Evolutionary conservation across 129 eudicot species (phyloP).

Genomic region (Ambrosia artemisiifolia): DNA sequence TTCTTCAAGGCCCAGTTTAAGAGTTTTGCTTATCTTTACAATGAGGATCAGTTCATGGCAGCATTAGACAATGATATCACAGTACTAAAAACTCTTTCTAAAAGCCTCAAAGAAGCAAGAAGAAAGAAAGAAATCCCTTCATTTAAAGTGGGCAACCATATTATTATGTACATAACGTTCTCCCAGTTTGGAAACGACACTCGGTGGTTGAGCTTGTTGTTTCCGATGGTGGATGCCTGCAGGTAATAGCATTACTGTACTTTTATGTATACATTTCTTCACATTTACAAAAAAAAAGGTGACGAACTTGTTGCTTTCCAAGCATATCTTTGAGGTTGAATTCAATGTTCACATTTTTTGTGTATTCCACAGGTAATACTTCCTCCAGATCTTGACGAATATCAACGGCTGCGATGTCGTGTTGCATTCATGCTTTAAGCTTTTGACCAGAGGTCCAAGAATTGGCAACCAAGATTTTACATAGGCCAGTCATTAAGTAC

Average conservation of each 20-base stretch:
- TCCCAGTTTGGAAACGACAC: slow-evolving; percentile 74
- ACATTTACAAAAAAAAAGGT: background rate
- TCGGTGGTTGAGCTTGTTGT: slow-evolving; percentile 84
- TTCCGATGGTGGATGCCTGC: slow-evolving; percentile 96
- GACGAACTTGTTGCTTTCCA: background rate
- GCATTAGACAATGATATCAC: slow-evolving; percentile 78
- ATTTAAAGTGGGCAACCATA: slow-evolving; percentile 64
- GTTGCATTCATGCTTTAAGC: slow-evolving; percentile 90
- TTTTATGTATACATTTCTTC: slow-evolving; percentile 5
- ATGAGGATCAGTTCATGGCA: slow-evolving; percentile 90
- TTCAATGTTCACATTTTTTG: slow-evolving; percentile 11
- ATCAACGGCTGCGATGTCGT: slow-evolving; percentile 90
- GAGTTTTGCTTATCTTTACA: slow-evolving; percentile 61
- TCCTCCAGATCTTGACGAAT: slow-evolving; percentile 84
- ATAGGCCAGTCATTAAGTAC: slow-evolving; percentile 43
- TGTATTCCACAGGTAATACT: slow-evolving; percentile 54
- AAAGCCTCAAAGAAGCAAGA: slow-evolving; percentile 91
- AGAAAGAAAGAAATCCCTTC: slow-evolving; percentile 87
- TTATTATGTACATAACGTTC: slow-evolving; percentile 81
- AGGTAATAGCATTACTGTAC: slow-evolving; percentile 41
- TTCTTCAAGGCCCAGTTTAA: slow-evolving; percentile 42
- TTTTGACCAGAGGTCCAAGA: slow-evolving; percentile 86
- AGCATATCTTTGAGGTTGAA: background rate
- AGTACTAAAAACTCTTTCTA: slow-evolving; percentile 82
- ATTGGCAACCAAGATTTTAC: slow-evolving; percentile 71